Evolutionary conservation across 1,139 yeast species (phyloP).

Genomic region (Suhomyces atakaporum): DNA sequence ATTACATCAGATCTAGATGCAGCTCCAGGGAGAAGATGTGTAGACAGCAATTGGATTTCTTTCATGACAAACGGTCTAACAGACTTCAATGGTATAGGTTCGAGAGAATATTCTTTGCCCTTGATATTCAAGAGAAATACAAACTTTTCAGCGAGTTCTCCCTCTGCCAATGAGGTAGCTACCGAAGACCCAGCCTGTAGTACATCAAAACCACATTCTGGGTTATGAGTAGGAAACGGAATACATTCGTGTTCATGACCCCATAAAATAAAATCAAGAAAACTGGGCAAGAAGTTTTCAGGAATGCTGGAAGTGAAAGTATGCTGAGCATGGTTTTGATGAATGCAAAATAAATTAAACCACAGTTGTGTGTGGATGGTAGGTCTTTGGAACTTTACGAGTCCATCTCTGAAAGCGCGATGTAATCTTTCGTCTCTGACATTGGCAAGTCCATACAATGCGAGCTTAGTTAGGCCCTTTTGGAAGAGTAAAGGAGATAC

Average conservation of each 20-base stretch:
- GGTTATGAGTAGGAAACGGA: constrained; percentile 67
- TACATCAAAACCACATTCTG: constrained; percentile 71
- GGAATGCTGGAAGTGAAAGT: constrained; percentile 82
- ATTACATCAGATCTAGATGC: constrained; percentile 66
- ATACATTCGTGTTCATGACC: constrained; percentile 98
- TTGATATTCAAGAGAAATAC: constrained; percentile 70
- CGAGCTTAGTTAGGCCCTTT: constrained; percentile 79
- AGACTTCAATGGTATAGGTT: constrained; percentile 66
- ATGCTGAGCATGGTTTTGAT: constrained; percentile 84
- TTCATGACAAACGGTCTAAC: constrained; percentile 83
- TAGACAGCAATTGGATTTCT: constrained; percentile 55
- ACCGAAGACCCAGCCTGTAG: constrained; percentile 94
- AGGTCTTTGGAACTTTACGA: constrained; percentile 79
- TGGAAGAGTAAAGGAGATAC: constrained; percentile 79
- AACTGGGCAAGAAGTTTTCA: constrained; percentile 77
- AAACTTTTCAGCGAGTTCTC: constrained; percentile 75
- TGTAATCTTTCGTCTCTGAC: constrained; percentile 87
- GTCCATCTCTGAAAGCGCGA: constrained; percentile 77
- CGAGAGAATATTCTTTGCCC: constrained; percentile 60
- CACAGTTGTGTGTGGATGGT: constrained; percentile 59
- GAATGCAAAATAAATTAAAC: constrained; percentile 89
- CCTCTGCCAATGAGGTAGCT: constrained; percentile 86
- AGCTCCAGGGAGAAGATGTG: constrained; percentile 61
- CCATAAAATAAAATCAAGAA: constrained; percentile 85
- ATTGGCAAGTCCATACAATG: constrained; percentile 86